Evolutionary conservation across 2,329 filamentous ascomycete genomes (phyloP), one percentile per base, ranked within the genome.

Genomic region (Aureobasidium sp.): DNA sequence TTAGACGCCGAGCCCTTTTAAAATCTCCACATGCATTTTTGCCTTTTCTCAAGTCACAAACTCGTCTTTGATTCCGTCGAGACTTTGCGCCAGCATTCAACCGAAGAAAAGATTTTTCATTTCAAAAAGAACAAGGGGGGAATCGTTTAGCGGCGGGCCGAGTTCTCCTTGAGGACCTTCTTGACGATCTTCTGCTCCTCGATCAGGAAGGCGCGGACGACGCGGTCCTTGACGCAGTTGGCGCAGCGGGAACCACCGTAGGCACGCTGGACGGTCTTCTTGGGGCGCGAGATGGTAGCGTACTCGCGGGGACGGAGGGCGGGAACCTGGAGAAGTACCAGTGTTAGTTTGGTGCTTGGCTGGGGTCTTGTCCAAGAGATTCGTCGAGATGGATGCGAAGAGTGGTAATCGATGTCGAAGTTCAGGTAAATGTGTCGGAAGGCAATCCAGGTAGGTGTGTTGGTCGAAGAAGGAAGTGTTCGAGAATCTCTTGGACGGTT

Each of bases 181-280:
- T 99, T 99, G 81, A 99, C 94, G 73, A 99, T 97, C 90, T 99
- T 99, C 85, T 99, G 94, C 87, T 99, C 94, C 84, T 99, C 95
- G 69, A 99, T 97, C 78, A 99, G 82, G 88, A 99, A 99, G 67
- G 94, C 94, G 72, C 94, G 90, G 71, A 96, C 90, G 71, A 99
- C 90, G 72, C 94, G 89, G 84, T 99, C 94, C 79, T 93, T 92
- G 71, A 99, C 94, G 80, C 94, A 99, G 85, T 90, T 94, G 76
- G 89, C 91, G 84, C 94, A 99, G 85, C 94, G 90, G 74, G 92
- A 96, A 75, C 94, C 94, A 78, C 94, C 92, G 79, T 99, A 99
- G 74, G 94, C 92, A 74, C 94, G 91, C 83, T 94, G 90, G 77
- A 99, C 94, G 73, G 90, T 96, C 90, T 99, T 99, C 87, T 96